Evolutionary conservation across 768 basidiomycete genomes (phyloP), one percentile per base, ranked within the genome.

Genomic region (Tricholoma terreum): DNA sequence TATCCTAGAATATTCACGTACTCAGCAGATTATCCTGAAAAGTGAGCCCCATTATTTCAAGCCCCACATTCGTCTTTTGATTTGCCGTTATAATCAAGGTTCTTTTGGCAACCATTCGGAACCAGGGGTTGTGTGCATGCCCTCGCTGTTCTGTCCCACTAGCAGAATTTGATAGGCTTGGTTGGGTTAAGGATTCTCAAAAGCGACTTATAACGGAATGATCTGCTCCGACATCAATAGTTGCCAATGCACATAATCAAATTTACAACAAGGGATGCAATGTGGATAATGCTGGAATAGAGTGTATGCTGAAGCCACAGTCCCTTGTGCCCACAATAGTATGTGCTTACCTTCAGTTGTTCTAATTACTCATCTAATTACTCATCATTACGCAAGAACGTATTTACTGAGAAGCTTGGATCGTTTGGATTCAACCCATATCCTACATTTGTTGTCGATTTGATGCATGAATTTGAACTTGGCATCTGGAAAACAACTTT

Each of bases 391-490:
- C 6, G 14, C 0, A 27, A 75, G 73, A 73, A 73, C 63, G 67
- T 69, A 0, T 73, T 75, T 55, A 59, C 66, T 0, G 12, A 52
- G 5, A 31, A 45, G 1, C 54, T 72, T 6, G 50, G 46, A 27
- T 11, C 11, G 14, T 58, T 58, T 46, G 59, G 58, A 6, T 64
- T 73, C 50, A 60, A 67, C 48, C 33, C 63, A 15, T 70, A 62
- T 50, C 11, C 43, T 2, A 66, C 73, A 61, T 56, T 74, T 11
- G 66, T 65, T 4, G 57, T 65, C 0, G 73, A 75, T 52, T 58
- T 75, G 14, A 50, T 76, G 58, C 74, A 75, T 58, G 74, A 76
- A 55, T 61, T 74, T 55, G 73, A 76, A 52, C 66, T 75, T 0
- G 73, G 74, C 2, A 69, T 71, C 10, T 75, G 70, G 69, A 75